Conservation (phyloP, 2,329 filamentous ascomycete genomes). For the Aspergillus pseudonomiae region DNA sequence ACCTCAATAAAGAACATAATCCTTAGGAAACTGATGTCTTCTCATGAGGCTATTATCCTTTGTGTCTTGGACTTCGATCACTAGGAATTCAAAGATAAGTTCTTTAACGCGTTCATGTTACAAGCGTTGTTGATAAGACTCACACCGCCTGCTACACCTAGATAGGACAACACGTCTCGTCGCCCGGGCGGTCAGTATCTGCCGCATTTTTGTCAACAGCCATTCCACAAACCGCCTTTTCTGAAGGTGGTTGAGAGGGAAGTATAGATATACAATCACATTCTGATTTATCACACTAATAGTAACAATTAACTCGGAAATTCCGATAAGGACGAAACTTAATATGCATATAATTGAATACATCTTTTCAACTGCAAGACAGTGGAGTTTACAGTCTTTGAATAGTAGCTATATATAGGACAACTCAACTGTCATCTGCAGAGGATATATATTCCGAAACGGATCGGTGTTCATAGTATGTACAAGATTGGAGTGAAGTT, state of each 20-base stretch:
- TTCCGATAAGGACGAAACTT: too few relatives aligned
- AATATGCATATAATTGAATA: neutral
- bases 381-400: neutral
- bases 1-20: too few relatives aligned
- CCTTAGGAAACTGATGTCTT: too few relatives aligned
- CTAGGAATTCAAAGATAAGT: neutral
- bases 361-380: neutral
- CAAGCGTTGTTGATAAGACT: neutral
- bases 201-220: neutral
- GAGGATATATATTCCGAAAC: neutral
- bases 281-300: too few relatives aligned
- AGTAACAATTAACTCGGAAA: too few relatives aligned
- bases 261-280: too few relatives aligned
- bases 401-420: neutral
- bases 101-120: neutral
- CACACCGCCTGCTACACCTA: neutral
- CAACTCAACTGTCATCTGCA: too few relatives aligned
- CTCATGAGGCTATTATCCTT: neutral
- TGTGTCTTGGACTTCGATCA: neutral
- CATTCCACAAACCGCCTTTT: neutral
- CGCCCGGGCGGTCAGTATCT: neutral
- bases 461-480: neutral
- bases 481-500: neutral
- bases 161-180: neutral
- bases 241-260: too few relatives aligned